These are phyloP conservation scores for Aspergillus sp. DNA, from an alignment of 2,329 filamentous ascomycete genomes.

Conservation along the genomic window DNA sequence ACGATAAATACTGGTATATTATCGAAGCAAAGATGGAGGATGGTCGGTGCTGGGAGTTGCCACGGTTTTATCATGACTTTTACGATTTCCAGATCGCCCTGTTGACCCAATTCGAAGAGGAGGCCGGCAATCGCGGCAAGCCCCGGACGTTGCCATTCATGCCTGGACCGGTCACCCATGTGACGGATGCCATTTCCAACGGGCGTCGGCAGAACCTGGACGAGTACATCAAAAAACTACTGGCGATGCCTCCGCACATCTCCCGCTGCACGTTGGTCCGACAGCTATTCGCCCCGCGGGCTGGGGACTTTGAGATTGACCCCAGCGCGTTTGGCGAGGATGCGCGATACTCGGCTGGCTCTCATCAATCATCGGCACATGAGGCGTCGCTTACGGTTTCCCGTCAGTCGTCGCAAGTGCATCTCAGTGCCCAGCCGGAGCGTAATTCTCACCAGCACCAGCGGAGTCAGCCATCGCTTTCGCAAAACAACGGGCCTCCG, in stretches of 20 bases:
- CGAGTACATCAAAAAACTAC: conserved; percentile 86
- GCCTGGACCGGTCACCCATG: conserved; percentile 94
- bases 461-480: conserved; percentile 26
- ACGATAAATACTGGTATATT: conserved; percentile 98
- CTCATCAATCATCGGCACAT: conserved; percentile 55
- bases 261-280: conserved; percentile 74
- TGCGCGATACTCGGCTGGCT: conserved; percentile 64
- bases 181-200: conserved; percentile 95
- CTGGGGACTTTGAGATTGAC: conserved; percentile 90
- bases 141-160: conserved; percentile 87
- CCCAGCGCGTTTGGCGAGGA: conserved; percentile 57
- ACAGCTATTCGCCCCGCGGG: conserved; percentile 80
- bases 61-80: conserved; percentile 94
- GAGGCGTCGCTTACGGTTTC: conserved; percentile 55
- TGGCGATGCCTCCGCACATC: conserved; percentile 77
- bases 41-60: conserved; percentile 84
- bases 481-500: conserved; percentile 31
- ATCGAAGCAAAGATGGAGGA: conserved; percentile 88
- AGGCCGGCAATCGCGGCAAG: conserved; percentile 78
- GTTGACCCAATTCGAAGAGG: conserved; percentile 80
- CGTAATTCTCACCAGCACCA: conserved; percentile 39
- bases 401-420: conserved; percentile 57
- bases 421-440: conserved; percentile 45
- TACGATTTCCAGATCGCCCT: conserved; percentile 98
- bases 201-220: conserved; percentile 87